Conservation (phyloP, 768 basidiomycete genomes). For the Plicaturopsis crispa region DNA sequence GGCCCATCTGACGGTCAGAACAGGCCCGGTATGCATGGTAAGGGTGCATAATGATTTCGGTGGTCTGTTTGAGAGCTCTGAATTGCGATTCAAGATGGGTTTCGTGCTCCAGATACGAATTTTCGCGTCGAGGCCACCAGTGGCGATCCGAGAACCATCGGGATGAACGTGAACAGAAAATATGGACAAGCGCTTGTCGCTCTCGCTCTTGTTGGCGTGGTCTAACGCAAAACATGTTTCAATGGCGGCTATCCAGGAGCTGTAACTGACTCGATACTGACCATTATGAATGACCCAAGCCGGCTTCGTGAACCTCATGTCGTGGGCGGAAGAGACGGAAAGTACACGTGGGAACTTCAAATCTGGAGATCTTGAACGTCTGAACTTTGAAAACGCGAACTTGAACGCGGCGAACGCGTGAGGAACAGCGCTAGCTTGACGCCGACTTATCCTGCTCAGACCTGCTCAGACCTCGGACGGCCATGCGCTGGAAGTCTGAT, state of each 20-base stretch:
- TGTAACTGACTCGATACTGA: too few relatives aligned
- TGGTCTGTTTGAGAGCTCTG: conserved; percentile 60
- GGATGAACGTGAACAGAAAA: conserved; percentile 94
- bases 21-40: conserved; percentile 90
- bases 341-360: too few relatives aligned
- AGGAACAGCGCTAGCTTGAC: too few relatives aligned
- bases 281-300: conserved; percentile 84
- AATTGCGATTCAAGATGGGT: conserved; percentile 75
- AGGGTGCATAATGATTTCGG: conserved; percentile 89
- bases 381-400: too few relatives aligned
- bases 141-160: conserved; percentile 94
- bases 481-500: too few relatives aligned
- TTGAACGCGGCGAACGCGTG: too few relatives aligned
- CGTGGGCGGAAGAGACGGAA: too few relatives aligned
- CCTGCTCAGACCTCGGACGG: too few relatives aligned
- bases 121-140: conserved; percentile 92
- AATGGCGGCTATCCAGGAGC: too few relatives aligned
- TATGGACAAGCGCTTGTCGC: conserved; percentile 67
- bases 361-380: too few relatives aligned
- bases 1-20: conserved; percentile 89
- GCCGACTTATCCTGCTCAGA: too few relatives aligned
- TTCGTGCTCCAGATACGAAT: conserved; percentile 97
- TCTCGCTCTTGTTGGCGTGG: conserved; percentile 49
- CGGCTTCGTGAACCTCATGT: conserved; percentile 85
- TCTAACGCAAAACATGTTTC: conserved; percentile 24